Evolutionary conservation across 169 alveolate species (phyloP), one percentile per base, ranked within the genome.

Genomic region (Cyclospora cayetanensis): DNA sequence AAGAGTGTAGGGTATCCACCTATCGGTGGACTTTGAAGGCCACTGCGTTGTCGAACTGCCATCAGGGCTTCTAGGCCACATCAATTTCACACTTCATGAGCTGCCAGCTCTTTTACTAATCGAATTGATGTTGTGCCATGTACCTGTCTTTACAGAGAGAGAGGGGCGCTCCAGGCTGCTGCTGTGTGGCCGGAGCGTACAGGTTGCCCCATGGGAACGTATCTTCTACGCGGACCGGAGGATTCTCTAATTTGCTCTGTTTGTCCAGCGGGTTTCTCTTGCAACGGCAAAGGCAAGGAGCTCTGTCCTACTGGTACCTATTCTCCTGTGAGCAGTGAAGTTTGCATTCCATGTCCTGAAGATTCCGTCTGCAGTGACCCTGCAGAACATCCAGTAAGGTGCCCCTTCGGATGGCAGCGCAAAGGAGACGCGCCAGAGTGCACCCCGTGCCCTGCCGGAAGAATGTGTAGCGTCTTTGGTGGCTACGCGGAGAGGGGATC

Each of bases 331-430:
- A 34, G 74, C 89, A 79, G 89, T 39, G 89, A 53, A 31, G 9
- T 50, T 31, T 79, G 89, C 74, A 31, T 31, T 52, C 72, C 74
- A 25, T 79, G 89, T 34, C 89, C 89, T 2, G 74, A 79, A 11
- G 89, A 79, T 9, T 46, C 89, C 2, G 41, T 52, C 41, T 79
- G 89, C 74, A 79, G 66, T 29, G 74, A 79, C 89, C 89, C 89
- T 18, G 74, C 89, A 50, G 29, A 79, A 52, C 46, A 29, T 12
- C 89, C 89, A 31, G 50, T 31, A 35, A 43, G 72, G 39, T 79
- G 89, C 74, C 89, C 89, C 12, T 50, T 79, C 22, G 89, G 89
- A 79, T 79, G 89, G 89, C 89, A 79, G 25, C 89, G 89, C 25
- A 79, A 35, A 27, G 89, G 89, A 34, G 89, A 79, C 7, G 89